Evolutionary conservation across 208 protist genomes (phyloP), one percentile per base, ranked within the genome.

Genomic region (Acanthamoeba rhysodes): DNA sequence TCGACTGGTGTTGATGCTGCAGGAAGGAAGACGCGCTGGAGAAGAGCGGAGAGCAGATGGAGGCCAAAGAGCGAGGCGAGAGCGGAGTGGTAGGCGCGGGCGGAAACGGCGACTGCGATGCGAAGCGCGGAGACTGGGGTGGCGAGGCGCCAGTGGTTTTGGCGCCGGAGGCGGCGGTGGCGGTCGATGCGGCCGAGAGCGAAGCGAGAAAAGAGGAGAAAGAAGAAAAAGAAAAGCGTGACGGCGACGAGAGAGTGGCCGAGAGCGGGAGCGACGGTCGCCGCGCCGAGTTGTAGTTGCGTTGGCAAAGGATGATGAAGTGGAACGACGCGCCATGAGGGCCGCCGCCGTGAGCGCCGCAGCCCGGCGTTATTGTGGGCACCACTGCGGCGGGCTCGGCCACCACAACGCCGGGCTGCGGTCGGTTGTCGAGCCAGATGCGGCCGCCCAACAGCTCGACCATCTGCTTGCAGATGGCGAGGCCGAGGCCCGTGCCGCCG

Each of bases 401-500:
- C 41, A 45, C 41, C 5, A 45, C 3, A 45, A 5, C 41, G 41
- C 41, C 41, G 5, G 41, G 41, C 5, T 45, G 20, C 62, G 24
- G 62, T 2, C 62, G 62, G 7, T 68, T 22, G 62, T 74, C 66
- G 66, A 74, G 66, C 66, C 66, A 74, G 29, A 74, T 74, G 29
- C 66, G 41, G 57, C 80, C 80, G 18, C 80, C 80, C 29, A 88
- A 48, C 16, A 62, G 50, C 0, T 1, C 5, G 5, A 96, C 95
- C 20, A 97, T 50, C 57, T 97, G 55, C 55, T 96, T 97, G 70
- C 87, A 95, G 57, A 97, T 97, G 93, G 96, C 94, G 20, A 97
- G 93, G 5, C 96, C 96, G 18, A 97, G 95, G 41, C 96, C 96
- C 6, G 96, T 97, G 41, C 96, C 96, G 18, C 96, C 96, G 59